Conservation (phyloP, 345 rosid genomes). For the Barbarea vulgaris region DNA sequence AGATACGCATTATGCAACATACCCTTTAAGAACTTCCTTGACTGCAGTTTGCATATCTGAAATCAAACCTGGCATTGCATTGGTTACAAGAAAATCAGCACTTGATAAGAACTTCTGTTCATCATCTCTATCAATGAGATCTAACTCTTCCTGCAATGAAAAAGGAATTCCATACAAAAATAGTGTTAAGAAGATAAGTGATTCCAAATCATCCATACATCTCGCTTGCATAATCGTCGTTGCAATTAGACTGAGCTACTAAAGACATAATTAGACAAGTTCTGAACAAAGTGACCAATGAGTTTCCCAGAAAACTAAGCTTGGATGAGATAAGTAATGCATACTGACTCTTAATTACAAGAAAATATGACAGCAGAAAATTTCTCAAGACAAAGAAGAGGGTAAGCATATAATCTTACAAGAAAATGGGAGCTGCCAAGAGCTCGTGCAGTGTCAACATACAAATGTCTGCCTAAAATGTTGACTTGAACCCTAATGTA, state of each 20-base stretch:
- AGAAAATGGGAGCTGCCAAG: conserved; percentile 58
- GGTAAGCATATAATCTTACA: conserved; percentile 48
- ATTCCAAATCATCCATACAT: neutral
- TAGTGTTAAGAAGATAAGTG: neutral
- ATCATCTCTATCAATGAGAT: conserved; percentile 65
- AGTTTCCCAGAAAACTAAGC: neutral
- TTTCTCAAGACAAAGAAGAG: conserved; percentile 3
- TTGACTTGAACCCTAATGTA: conserved; percentile 90
- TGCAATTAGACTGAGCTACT: neutral
- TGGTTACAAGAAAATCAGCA: conserved; percentile 73
- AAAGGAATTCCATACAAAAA: neutral
- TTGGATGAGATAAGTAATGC: neutral
- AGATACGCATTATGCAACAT: neutral
- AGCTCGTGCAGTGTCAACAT: conserved; percentile 75
- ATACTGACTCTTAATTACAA: neutral
- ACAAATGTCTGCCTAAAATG: conserved; percentile 89
- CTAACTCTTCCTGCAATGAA: conserved; percentile 60
- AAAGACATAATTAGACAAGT: conserved; percentile 2
- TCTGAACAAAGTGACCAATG: neutral
- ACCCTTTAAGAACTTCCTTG: conserved; percentile 73
- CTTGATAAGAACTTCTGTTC: conserved; percentile 70
- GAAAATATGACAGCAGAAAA: neutral
- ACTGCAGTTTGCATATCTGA: conserved; percentile 59
- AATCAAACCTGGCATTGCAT: conserved; percentile 59
- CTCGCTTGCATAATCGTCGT: neutral